Base-by-base conservation (phyloP, 306 rosid species). In the Acacia melanoxylon region DNA sequence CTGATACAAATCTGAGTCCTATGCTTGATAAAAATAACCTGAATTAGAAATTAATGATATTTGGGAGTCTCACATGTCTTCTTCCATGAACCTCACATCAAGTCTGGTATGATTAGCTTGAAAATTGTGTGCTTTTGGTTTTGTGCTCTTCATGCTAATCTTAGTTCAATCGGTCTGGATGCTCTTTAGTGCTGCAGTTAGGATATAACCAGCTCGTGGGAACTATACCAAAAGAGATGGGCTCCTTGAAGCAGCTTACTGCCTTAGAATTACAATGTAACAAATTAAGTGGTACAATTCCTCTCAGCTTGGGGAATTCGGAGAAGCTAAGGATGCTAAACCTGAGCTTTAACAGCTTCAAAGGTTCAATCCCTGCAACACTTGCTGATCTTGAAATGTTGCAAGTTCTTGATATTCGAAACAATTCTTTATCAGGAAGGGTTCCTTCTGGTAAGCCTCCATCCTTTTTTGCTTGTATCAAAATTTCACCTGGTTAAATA, bases 141-240 rank as follows among this genome's bases (percentile, higher is more conserved):
- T 76, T 37, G 25, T 40, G 58, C 72, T 48, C 22, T 74, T 44
- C 49, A 37, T 74, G 63, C 68, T 82, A 82, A 86, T 63, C 72
- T 58, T 58, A 14, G 41, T 86, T 82, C 37, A 24, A 25, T 52
- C 33, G 63, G 46, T 72, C 29, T 75, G 8, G 17, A 22, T 74
- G 22, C 78, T 65, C 24, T 79, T 22, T 76, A 95, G 99, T 89
- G 61, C 44, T 95, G 27, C 99, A 95, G 88, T 79, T 95, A 67
- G 93, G 97, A 13, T 89, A 90, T 84, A 95, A 95, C 78, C 88
- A 86, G 82, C 87, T 95, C 83, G 93, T 80, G 66, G 97, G 98
- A 41, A 86, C 67, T 63, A 89, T 95, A 79, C 98, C 99, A 3
- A 4, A 84, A 22, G 81, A 86, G 72, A 85, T 92, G 80, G 98